Base-by-base conservation (phyloP, 73 alveolate species). In the Paraurostyla sp. region DNA sequence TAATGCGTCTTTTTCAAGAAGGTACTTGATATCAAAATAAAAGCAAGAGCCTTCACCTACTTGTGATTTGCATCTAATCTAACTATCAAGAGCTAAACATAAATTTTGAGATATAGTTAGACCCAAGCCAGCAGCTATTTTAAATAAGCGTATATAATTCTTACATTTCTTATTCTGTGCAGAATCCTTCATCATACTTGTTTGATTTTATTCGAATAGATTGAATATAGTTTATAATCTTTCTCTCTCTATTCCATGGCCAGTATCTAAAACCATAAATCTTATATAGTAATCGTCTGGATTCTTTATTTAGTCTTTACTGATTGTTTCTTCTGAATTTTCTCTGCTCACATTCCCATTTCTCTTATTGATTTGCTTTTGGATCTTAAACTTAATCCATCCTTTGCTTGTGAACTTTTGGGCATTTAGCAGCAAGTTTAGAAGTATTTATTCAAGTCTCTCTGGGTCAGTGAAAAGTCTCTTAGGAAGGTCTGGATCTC, bases 81-180 rank as follows among this genome's bases (percentile, higher is more conserved):
- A 29, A 9, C 81, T 50, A 0, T 71, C 91, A 0, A 81, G 48
- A 20, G 56, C 78, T 15, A 16, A 0, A 38, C 83, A 81, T 20
- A 81, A 30, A 36, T 81, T 81, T 45, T 81, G 46, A 29, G 85
- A 59, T 20, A 83, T 83, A 22, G 92, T 42, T 46, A 83, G 42
- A 41, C 92, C 92, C 76, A 83, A 30, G 11, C 92, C 92, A 62
- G 92, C 92, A 63, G 92, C 84, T 81, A 83, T 27, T 27, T 30
- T 32, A 13, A 56, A 22, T 11, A 22, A 58, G 18, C 15, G n/a
- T 13, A 29, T 33, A 15, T 23, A 73, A 23, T 0, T 35, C 68
- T 58, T 81, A 81, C 91, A 81, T 81, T 56, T 33, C 52, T 73
- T 73, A 51, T 40, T 58, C 59, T 81, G 25, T n/a, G 4, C 62